Evolutionary conservation across 305 asterid species (phyloP), one percentile per base, ranked within the genome.

Genomic region (Salvia sclarea): DNA sequence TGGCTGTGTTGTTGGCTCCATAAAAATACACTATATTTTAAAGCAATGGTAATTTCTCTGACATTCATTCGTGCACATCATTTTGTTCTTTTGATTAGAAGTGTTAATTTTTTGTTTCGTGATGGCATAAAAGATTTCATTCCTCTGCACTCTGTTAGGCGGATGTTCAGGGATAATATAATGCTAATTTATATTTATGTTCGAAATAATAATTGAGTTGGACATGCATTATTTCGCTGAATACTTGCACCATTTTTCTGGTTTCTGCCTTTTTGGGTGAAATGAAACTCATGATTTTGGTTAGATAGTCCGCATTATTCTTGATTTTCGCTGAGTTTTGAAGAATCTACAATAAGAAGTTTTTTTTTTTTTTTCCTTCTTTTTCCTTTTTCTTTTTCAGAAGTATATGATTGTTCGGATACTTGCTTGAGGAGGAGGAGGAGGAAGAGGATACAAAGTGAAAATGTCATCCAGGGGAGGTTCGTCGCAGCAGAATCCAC

Each of bases 401-500:
- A 66, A 66, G 72, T 64, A 16, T 17, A 13, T 57, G 55, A 49
- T 58, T 71, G 7, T 28, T n/a, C 30, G 12, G 30, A 30, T 28
- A 40, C 44, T 17, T 47, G 79, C 75, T 52, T 64, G 74, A 44
- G 71, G 72, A 78, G 66, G 53, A 52, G 33, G 33, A 28, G 71
- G 72, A 78, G 66, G 53, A 52, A 6, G 33, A 28, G 73, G 37
- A 40, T 6, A 45, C 54, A 50, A 61, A 54, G 65, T 40, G 44
- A 57, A 77, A 61, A 93, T 93, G 98, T n/a, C 96, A 38, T 83
- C 89, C 7, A 78, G 95, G 69, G 95, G 82, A 64, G 96, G 92
- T 13, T 75, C 90, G 21, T 78, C 90, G 18, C 85, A 77, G 73
- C 92, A 75, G 77, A 79, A 73, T 64, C 85, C 85, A 61, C 92